Base-by-base conservation (phyloP, 495 filamentous ascomycete genomes). In the Thermothielavioides terrestris region DNA sequence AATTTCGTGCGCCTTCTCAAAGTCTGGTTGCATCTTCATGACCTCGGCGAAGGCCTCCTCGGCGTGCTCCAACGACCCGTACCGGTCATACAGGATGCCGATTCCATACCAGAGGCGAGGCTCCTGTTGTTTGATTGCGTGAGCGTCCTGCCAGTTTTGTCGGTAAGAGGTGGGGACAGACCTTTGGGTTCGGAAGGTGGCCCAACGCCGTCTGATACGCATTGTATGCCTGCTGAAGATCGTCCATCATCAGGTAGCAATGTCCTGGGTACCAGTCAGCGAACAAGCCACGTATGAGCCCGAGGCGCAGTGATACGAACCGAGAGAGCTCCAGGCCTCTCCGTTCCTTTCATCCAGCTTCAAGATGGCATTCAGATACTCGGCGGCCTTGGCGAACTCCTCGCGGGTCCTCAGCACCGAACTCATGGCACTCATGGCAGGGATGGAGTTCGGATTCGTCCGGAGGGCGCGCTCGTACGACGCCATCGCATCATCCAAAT, bases 81-180 rank as follows among this genome's bases (percentile, higher is more conserved):
- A 99, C 32, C 92, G 80, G 62, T 99, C 92, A 57, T 99, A 99
- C 3, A 99, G 70, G 45, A 99, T 99, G 32, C 92, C 92, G 46
- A 99, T 99, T 17, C 92, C 92, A 62, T 99, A 99, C 92, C 92
- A 99, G 9, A 99, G 76, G 62, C 95, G 95, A 5, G 92, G 92
- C 61, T 99, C 94, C 87, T 95, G 58, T n/a, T 15, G 26, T 15
- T 23, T 45, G n/a, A n/a, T 45, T 46, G 38, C 48, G 53, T 59
- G 46, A 54, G 44, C 40, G 37, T 34, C 31, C 9, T 10, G 21
- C n/a, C n/a, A n/a, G n/a, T n/a, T n/a, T 5, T 11, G 20, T 23
- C 21, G 12, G 35, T 14, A 20, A 8, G 17, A 11, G 34, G 8
- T 18, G 22, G 21, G 4, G 15, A 69, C 71, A 54, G 69, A 95